Base-by-base conservation (phyloP, 2,329 filamentous ascomycete genomes). In the Xylaria digitata region DNA sequence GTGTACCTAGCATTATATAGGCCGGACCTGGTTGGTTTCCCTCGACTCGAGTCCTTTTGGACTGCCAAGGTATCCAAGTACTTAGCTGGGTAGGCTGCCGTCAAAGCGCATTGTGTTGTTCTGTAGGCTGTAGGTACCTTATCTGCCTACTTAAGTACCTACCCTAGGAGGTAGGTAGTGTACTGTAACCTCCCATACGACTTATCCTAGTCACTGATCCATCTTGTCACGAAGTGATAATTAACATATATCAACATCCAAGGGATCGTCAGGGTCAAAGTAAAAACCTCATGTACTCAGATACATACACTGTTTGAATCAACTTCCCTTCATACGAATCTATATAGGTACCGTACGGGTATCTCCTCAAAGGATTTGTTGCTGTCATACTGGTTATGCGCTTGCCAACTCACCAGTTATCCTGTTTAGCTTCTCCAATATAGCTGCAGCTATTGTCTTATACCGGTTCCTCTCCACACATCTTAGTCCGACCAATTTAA, bases 381-480 rank as follows among this genome's bases (percentile, higher is more conserved):
- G 55, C 34, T 46, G 58, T 37, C 13, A 13, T 21, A 54, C 15
- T 40, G 56, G 52, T 48, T 43, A 69, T 62, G 48, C 57, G 48
- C 60, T 62, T 67, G 67, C 61, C 67, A 67, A 58, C 67, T 61
- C 61, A 69, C 55, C 60, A 53, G 53, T 50, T 46, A 37, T 46
- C 42, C 45, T 15, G 52, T 32, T 48, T 57, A 45, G 57, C 62
- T 61, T 52, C 53, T 58, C 56, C 54, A 54, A 70, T 67, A 71
- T 72, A 68, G 63, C 71, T 65, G 71, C 55, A 74, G 69, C 70
- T 46, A 65, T 65, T 72, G 68, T 72, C 67, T 67, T 70, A 71
- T 70, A 55, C 26, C 43, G 23, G 46, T 23, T 37, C 42, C 60
- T 65, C 54, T 53, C 65, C 54, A 63, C 59, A 32, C 56, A 30